Evolutionary conservation across 176 grass and related monocot species (phyloP).

Genomic region (Saccharum officinarum): DNA sequence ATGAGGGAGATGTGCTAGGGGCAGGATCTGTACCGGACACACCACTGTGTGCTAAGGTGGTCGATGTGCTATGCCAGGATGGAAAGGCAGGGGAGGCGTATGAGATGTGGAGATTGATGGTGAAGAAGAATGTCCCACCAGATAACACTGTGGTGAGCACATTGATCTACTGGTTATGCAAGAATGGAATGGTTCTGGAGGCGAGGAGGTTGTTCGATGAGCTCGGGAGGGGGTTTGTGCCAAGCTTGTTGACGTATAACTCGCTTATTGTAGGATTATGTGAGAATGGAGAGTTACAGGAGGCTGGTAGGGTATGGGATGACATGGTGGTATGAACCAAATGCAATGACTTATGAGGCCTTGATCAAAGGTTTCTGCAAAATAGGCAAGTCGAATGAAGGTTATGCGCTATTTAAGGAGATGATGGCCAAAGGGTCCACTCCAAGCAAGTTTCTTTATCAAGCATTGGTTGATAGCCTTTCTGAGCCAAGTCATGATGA

Average conservation of each 20-base stretch:
- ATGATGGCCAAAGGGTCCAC: constrained; percentile 56
- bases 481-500: constrained; percentile 35
- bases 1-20: constrained; percentile 58
- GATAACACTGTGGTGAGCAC: constrained; percentile 54
- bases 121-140: constrained; percentile 67
- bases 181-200: constrained; percentile 59
- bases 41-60: constrained; percentile 62
- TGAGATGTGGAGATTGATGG: constrained; percentile 57
- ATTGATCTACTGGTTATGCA: constrained; percentile 80
- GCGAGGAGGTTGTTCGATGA: constrained; percentile 68
- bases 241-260: constrained; percentile 67
- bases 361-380: constrained; percentile 77
- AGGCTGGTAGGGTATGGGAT: constrained; percentile 69
- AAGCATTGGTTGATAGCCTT: constrained; percentile 50
- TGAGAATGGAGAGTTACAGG: constrained; percentile 68
- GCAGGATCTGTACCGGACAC: constrained; percentile 39
- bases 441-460: constrained; percentile 50
- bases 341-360: constrained; percentile 64
- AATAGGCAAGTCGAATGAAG: constrained; percentile 58
- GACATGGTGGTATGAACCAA: constrained; percentile 73
- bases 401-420: constrained; percentile 47
- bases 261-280: constrained; percentile 67
- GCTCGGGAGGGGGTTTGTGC: constrained; percentile 51
- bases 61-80: constrained; percentile 65
- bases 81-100: constrained; percentile 55